Conservation (phyloP, 2,329 filamentous ascomycete species). For the Talaromyces piceae region DNA sequence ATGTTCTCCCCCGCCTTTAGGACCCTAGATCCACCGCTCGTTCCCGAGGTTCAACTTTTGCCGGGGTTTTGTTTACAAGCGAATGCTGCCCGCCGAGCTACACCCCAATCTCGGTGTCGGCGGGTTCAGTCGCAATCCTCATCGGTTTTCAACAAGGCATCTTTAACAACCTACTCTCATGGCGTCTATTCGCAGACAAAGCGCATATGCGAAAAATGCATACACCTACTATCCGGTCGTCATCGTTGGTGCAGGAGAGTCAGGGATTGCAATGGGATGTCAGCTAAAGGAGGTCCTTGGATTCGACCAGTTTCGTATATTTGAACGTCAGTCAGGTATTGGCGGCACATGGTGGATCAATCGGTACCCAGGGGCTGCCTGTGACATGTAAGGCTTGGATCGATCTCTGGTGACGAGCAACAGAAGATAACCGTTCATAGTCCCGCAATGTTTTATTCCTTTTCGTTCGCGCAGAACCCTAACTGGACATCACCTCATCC, state of each 20-base stretch:
- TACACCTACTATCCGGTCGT: slow-evolving; percentile 45
- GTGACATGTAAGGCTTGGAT: slow-evolving; percentile 42
- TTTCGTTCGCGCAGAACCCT: slow-evolving; percentile 48
- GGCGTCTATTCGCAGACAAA: slow-evolving; percentile 33
- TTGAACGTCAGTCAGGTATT: slow-evolving; percentile 50
- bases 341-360: slow-evolving; percentile 61
- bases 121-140: not conserved
- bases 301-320: slow-evolving; percentile 54
- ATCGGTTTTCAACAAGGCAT: not conserved
- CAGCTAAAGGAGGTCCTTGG: slow-evolving; percentile 51
- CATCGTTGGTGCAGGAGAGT: slow-evolving; percentile 56
- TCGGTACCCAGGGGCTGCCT: slow-evolving; percentile 52
- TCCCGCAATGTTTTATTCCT: slow-evolving; percentile 50
- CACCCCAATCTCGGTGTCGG: too few species aligned
- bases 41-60: too few species aligned
- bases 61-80: too few species aligned
- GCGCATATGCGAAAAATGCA: slow-evolving; percentile 30
- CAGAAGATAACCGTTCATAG: slow-evolving; percentile 23
- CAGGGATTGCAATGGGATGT: slow-evolving; percentile 55
- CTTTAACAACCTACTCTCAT: slow-evolving; percentile 8
- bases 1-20: too few species aligned
- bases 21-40: too few species aligned
- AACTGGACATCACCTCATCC: slow-evolving; percentile 46
- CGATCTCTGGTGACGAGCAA: not conserved
- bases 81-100: too few species aligned